Evolutionary conservation across 2,329 filamentous ascomycete species (phyloP).

Genomic region (Cordyceps tenuipes): DNA sequence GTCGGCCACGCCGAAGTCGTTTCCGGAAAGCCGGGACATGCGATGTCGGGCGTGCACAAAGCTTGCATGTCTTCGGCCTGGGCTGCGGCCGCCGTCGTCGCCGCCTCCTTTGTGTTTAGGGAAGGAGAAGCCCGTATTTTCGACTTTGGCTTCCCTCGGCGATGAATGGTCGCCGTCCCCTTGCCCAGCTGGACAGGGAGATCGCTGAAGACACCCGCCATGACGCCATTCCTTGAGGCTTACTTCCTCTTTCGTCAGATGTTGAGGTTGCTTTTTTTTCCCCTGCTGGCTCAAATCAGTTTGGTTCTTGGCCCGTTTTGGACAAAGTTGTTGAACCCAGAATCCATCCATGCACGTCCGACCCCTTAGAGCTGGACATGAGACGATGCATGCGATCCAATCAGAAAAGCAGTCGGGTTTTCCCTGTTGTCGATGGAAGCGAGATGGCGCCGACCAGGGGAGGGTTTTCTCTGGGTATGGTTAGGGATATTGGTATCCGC

Average conservation of each 20-base stretch:
- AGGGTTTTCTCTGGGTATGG: too few species aligned
- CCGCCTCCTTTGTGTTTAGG: too few species aligned
- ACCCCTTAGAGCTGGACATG: background rate
- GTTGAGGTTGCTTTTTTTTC: constrained; percentile 1
- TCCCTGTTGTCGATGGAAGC: background rate
- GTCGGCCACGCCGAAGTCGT: too few species aligned
- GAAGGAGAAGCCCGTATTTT: background rate
- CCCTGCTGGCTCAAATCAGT: background rate
- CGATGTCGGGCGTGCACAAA: background rate
- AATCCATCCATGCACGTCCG: too few species aligned
- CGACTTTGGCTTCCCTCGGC: background rate
- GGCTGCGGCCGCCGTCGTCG: background rate
- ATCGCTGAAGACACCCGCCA: background rate
- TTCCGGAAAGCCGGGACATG: background rate
- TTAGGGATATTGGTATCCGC: background rate
- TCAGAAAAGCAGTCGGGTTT: too few species aligned
- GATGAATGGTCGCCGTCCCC: background rate
- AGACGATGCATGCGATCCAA: background rate
- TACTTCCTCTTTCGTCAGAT: background rate
- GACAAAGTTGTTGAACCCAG: background rate
- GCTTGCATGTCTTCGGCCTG: background rate
- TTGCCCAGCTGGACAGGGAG: constrained; percentile 7
- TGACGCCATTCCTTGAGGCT: background rate
- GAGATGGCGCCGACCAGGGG: background rate
- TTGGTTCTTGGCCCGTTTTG: background rate